phyloP scores from a whole-genome alignment of 2,329 filamentous ascomycete genomes.

The Sclerotinia borealis region DNA sequence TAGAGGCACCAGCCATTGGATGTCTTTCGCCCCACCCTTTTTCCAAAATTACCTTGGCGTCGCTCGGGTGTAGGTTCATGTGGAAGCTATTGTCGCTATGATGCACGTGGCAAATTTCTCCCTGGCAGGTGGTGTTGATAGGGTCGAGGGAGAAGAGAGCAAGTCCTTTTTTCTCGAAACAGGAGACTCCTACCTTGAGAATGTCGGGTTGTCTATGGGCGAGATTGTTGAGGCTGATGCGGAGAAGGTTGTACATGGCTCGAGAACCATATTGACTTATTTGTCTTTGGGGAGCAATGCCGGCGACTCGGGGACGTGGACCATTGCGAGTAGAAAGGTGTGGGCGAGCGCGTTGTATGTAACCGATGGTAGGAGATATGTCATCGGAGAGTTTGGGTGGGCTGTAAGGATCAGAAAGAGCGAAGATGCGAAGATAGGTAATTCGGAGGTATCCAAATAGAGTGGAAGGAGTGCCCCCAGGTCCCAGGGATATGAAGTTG shows the following conservation, averaged over 20 bases:
- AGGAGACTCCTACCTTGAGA: slow-evolving; percentile 61
- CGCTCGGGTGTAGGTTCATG: slow-evolving; percentile 71
- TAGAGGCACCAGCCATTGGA: slow-evolving; percentile 60
- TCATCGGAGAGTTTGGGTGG: slow-evolving; percentile 47
- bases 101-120: slow-evolving; percentile 80
- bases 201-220: slow-evolving; percentile 39
- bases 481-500: slow-evolving; percentile 70
- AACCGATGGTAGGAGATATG: slow-evolving; percentile 49
- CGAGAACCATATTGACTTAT: slow-evolving; percentile 57
- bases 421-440: slow-evolving; percentile 65
- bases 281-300: slow-evolving; percentile 79
- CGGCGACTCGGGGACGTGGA: slow-evolving; percentile 59
- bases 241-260: slow-evolving; percentile 50
- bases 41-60: slow-evolving; percentile 64
- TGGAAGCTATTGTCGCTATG: slow-evolving; percentile 71
- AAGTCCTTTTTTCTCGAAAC: slow-evolving; percentile 76
- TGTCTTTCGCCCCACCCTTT: slow-evolving; percentile 74
- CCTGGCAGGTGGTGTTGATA: slow-evolving; percentile 64
- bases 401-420: slow-evolving; percentile 62
- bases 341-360: slow-evolving; percentile 48
- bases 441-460: slow-evolving; percentile 67
- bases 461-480: slow-evolving; percentile 73
- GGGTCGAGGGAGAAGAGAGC: slow-evolving; percentile 65
- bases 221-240: slow-evolving; percentile 47
- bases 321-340: slow-evolving; percentile 57